Percentiles rank a stretch among this genome's conserved stretches.
Conservation (phyloP, 2,329 filamentous ascomycete species). For the Diaporthe vaccinii region DNA sequence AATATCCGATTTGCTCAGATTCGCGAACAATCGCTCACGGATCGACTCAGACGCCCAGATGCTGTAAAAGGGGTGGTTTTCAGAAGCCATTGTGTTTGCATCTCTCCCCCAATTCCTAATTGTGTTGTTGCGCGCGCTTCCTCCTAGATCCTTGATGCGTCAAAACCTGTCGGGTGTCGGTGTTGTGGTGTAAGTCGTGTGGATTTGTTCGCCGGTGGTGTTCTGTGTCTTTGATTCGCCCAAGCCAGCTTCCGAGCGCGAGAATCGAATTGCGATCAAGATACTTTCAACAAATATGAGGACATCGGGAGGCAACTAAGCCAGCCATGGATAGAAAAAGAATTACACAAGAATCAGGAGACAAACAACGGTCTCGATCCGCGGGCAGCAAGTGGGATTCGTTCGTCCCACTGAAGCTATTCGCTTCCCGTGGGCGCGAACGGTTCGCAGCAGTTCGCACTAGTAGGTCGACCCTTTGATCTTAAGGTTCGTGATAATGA, state of each 20-base stretch:
- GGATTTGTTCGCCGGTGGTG: neutral
- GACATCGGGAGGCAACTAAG: constrained; percentile 29
- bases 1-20: constrained; percentile 65
- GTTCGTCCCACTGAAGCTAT: constrained; percentile 41
- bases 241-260: constrained; percentile 37
- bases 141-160: neutral
- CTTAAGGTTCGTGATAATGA: constrained; percentile 33
- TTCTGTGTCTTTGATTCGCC: neutral
- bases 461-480: constrained; percentile 12
- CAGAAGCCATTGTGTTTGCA: constrained; percentile 66
- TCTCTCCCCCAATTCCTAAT: constrained; percentile 45
- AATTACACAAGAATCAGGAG: constrained; percentile 31
- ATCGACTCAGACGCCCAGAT: constrained; percentile 67
- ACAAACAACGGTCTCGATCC: constrained; percentile 25
- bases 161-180: neutral
- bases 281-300: constrained; percentile 33
- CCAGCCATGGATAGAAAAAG: constrained; percentile 31
- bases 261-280: constrained; percentile 31
- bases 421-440: constrained; percentile 41
- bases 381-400: constrained; percentile 38
- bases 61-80: constrained; percentile 66
- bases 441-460: constrained; percentile 39
- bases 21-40: constrained; percentile 63
- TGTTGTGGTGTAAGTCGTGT: constrained; percentile 1
- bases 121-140: constrained; percentile 16